Evolutionary conservation across 441 rosid genomes (phyloP), one percentile per base, ranked within the genome.

Genomic region (Iberis amara): DNA sequence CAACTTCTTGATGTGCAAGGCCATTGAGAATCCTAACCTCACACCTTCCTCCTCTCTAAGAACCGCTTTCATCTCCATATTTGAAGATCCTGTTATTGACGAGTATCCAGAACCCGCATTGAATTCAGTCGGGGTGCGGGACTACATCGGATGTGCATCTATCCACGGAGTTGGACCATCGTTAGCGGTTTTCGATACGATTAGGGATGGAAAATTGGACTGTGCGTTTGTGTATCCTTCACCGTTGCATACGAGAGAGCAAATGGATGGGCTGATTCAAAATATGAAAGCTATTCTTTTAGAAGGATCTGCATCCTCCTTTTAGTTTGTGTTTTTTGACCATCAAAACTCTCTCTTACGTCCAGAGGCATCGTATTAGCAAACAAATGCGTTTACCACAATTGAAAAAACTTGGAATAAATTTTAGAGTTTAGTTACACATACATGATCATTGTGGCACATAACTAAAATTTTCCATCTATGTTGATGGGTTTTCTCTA

Each of bases 221-320:
- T 81, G 81, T 35, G 57, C 79, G 0, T 83, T 84, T 47, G 92
- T 85, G 52, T 90, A 79, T 67, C 96, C 95, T 0, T 71, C 78
- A 6, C 98, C 96, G 0, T 47, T 90, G 78, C 94, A 86, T 71
- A 80, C 96, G 0, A 83, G 96, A 61, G 86, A 83, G 38, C 96
- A 86, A 57, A 82, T 90, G 79, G 66, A 68, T 45, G 64, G 58
- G 37, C 28, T 87, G 68, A 56, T 80, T 18, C 77, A 73, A 60
- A 65, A 77, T 21, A 77, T 85, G 77, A 85, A 76, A 76, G 57
- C 59, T 35, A 72, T 83, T 78, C 81, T 90, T 55, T 66, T 63
- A 21, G 76, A 66, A 24, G 63, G 62, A 66, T 52, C 60, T 23
- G 24, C 37, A 39, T 58, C 64, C 38, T 58, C 59, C 39, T 58